phyloP scores from a whole-genome alignment of 192 early-diverging fungal species.

The Helicostylum pulchrum region DNA sequence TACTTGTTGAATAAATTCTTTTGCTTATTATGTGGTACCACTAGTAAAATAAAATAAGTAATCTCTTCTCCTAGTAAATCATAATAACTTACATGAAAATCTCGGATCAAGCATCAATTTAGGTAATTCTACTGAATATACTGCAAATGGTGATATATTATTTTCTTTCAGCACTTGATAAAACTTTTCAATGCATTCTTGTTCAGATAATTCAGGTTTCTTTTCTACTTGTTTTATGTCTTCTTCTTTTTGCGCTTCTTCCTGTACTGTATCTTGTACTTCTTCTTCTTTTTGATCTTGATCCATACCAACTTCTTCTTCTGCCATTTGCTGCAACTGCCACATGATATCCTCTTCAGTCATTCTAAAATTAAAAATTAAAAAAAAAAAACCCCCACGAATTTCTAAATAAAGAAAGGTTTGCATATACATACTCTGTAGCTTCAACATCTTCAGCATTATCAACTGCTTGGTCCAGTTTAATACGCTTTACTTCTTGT shows the following conservation, averaged over 20 bases:
- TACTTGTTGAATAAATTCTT: conserved; percentile 70
- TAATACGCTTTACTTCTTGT: not conserved
- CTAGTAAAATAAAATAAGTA: conserved; percentile 21
- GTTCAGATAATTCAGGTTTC: conserved; percentile 29
- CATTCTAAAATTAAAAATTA: conserved; percentile 38
- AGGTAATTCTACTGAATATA: conserved; percentile 67
- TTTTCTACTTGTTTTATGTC: conserved; percentile 20
- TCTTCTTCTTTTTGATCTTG: not conserved
- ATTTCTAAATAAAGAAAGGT: not conserved
- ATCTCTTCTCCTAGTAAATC: conserved; percentile 20
- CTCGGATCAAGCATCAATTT: conserved; percentile 64
- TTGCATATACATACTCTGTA: conserved; percentile 32
- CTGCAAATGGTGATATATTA: conserved; percentile 71
- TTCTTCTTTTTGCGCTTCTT: conserved; percentile 23
- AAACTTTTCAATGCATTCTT: conserved; percentile 39
- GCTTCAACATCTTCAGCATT: conserved; percentile 18
- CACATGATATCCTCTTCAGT: conserved; percentile 62
- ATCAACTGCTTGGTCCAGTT: conserved; percentile 6
- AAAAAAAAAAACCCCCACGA: not conserved
- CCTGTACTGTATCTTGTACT: not conserved
- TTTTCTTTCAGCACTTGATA: conserved; percentile 63
- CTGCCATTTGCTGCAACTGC: conserved; percentile 53
- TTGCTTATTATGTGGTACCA: conserved; percentile 51
- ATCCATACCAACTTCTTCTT: conserved; percentile 15
- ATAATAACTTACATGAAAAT: conserved; percentile 46